Conservation (phyloP, 345 rosid species). For the Schrenkiella parvula region DNA sequence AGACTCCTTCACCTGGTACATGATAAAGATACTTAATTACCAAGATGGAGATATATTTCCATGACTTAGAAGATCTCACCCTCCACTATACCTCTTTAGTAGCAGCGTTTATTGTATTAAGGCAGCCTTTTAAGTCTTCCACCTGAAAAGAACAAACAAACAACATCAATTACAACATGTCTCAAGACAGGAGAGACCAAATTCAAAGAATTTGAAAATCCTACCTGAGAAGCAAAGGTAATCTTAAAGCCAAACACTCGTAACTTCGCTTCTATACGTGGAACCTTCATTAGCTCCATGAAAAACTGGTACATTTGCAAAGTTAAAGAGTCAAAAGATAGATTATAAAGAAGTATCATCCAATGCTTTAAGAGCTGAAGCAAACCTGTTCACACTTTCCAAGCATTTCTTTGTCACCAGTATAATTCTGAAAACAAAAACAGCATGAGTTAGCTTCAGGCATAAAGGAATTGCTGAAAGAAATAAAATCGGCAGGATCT, state of each 20-base stretch:
- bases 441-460: slow-evolving; percentile 19
- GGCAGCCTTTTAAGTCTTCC: slow-evolving; percentile 68
- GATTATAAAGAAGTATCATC: slow-evolving; percentile 12
- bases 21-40: slow-evolving; percentile 14
- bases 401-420: slow-evolving; percentile 82
- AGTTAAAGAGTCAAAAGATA: slow-evolving; percentile 25
- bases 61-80: background rate
- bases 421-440: slow-evolving; percentile 60
- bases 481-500: background rate
- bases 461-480: background rate
- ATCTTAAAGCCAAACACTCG: slow-evolving; percentile 94
- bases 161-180: background rate
- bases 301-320: slow-evolving; percentile 62
- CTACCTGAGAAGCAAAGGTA: slow-evolving; percentile 85
- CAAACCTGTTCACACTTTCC: slow-evolving; percentile 97
- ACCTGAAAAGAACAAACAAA: slow-evolving; percentile 45
- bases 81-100: slow-evolving; percentile 64
- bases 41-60: slow-evolving; percentile 15
- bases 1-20: slow-evolving; percentile 84
- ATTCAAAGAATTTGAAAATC: slow-evolving; percentile 10
- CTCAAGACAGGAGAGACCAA: background rate
- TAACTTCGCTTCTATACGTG: slow-evolving; percentile 90
- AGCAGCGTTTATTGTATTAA: slow-evolving; percentile 65
- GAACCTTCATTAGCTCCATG: slow-evolving; percentile 92
- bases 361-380: slow-evolving; percentile 23